Conservation (phyloP, 495 filamentous ascomycete species). For the Aspergillus carlsbadensis region DNA sequence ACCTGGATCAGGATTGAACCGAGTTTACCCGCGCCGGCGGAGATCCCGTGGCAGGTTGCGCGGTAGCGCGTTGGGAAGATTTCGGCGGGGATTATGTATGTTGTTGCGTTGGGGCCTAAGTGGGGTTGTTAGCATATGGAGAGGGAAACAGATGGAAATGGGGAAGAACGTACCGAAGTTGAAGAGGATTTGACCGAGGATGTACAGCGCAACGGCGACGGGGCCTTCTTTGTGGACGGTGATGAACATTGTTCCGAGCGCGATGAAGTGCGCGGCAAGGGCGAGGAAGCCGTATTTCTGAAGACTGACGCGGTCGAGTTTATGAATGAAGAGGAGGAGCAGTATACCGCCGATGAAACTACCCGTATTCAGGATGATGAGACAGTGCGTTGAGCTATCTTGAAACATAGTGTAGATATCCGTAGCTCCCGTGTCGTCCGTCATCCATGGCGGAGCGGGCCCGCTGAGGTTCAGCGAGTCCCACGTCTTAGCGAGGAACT, state of each 20-base stretch:
- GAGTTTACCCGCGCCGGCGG: conserved; percentile 55
- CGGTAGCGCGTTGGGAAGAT: conserved; percentile 62
- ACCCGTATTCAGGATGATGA: conserved; percentile 46
- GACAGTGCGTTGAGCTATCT: conserved; percentile 35
- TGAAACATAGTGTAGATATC: conserved; percentile 42
- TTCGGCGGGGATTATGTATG: conserved; percentile 62
- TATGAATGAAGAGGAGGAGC: conserved; percentile 43
- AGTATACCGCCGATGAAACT: conserved; percentile 46
- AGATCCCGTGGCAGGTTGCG: conserved; percentile 55
- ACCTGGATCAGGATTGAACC: conserved; percentile 58
- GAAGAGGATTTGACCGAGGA: conserved; percentile 61
- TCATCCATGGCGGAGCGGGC: conserved; percentile 38
- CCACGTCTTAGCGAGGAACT: conserved; percentile 45
- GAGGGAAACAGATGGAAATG: background rate
- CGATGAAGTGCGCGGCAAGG: conserved; percentile 48
- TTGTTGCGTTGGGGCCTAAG: conserved; percentile 55
- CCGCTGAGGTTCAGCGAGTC: conserved; percentile 33
- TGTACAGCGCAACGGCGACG: conserved; percentile 54
- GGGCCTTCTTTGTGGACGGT: conserved; percentile 39
- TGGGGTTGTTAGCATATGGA: background rate
- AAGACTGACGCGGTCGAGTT: conserved; percentile 46
- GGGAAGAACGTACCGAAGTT: conserved; percentile 48
- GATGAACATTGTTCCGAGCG: conserved; percentile 49
- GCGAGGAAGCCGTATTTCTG: conserved; percentile 50
- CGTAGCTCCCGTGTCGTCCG: conserved; percentile 28